These are phyloP conservation scores for Yamadazyma takamatsuzukensis DNA, from an alignment of 805 yeast species.

Conservation along the genomic window DNA sequence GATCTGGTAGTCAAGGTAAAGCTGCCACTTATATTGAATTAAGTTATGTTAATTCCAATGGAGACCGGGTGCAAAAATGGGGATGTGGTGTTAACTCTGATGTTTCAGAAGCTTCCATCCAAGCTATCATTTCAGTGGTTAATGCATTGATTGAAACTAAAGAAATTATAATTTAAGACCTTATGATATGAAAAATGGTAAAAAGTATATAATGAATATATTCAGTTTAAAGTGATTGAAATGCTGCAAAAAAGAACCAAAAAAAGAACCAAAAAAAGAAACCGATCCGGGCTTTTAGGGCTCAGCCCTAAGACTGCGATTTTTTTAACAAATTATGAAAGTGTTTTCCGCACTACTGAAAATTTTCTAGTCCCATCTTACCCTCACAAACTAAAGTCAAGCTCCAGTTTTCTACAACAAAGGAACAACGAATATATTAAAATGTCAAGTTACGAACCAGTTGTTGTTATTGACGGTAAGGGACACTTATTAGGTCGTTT, in stretches of 20 bases:
- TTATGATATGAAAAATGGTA: no score
- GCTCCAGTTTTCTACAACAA: no score
- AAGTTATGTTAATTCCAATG: constrained; percentile 33
- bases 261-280: no score
- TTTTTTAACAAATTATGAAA: no score
- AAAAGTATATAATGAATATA: no score
- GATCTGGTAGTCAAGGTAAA: constrained; percentile 64
- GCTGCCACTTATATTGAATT: constrained; percentile 75
- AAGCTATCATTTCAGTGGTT: constrained; percentile 63
- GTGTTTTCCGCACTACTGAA: no score
- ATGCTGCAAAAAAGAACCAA: no score
- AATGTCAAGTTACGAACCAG: constrained; percentile 91
- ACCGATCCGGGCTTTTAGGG: background rate
- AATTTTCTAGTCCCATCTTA: no score
- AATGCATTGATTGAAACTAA: constrained; percentile 29
- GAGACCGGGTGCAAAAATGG: constrained; percentile 33
- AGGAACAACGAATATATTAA: no score
- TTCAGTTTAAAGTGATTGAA: no score
- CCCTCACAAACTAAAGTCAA: no score
- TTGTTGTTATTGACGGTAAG: constrained; percentile 98
- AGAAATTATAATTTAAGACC: constrained; percentile 26
- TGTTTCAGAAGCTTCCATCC: constrained; percentile 47
- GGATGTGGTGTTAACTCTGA: constrained; percentile 44
- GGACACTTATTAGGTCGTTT: constrained; percentile 99
- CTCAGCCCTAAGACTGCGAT: constrained; percentile 1